Conservation (phyloP, 2,329 filamentous ascomycete species). For the Diaporthe eres region DNA sequence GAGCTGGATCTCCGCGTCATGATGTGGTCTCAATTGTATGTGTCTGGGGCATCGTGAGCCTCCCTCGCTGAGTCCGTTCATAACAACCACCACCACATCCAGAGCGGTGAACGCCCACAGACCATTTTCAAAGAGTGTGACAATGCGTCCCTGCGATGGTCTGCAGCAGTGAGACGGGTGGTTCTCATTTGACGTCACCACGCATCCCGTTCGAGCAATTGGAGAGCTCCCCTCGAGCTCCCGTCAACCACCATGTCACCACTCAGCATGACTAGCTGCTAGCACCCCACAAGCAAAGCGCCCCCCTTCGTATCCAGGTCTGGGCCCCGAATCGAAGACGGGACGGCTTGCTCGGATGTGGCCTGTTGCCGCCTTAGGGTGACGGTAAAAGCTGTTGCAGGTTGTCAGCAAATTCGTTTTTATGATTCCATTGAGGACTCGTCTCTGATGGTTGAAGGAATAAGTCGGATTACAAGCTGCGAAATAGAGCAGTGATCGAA, state of each 20-base stretch:
- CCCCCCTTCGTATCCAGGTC: background rate
- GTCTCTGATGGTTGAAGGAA: background rate
- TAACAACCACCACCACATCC: background rate
- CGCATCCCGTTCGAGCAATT: constrained; percentile 24
- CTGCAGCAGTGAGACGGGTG: background rate
- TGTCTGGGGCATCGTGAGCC: background rate
- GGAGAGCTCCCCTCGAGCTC: constrained; percentile 8
- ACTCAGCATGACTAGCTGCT: constrained; percentile 28
- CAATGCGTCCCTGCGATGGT: background rate
- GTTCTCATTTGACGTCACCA: constrained; percentile 26
- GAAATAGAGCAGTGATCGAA: no score
- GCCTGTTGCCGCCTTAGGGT: background rate
- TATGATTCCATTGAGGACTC: no score
- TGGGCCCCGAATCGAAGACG: background rate
- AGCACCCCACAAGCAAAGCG: constrained; percentile 6
- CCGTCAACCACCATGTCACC: constrained; percentile 18
- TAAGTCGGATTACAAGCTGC: background rate
- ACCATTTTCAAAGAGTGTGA: background rate
- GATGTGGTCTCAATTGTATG: background rate
- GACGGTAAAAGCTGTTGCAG: background rate
- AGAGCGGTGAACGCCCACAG: background rate
- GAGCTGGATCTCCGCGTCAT: constrained; percentile 21
- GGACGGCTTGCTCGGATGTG: background rate
- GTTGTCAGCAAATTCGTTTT: background rate
- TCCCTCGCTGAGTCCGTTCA: background rate